A percentile compares a stretch with the other conserved stretches of the same genome.
Evolutionary conservation across 257 asterid species (phyloP).

Genomic region (Euphrasia confusa): DNA sequence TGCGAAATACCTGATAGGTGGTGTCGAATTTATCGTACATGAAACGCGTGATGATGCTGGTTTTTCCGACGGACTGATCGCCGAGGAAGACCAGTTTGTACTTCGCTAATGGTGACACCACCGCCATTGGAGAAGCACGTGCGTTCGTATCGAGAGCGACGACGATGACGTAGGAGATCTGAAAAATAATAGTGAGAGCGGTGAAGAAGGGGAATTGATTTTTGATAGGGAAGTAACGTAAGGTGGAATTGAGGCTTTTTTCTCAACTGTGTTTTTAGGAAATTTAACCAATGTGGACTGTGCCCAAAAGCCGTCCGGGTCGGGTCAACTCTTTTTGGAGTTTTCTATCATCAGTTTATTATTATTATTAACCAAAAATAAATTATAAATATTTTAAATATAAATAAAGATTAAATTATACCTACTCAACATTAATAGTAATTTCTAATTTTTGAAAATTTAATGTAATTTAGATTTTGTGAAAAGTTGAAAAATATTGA

Average conservation of each 20-base stretch:
- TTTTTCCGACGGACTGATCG: constrained; percentile 75
- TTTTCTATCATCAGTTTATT: neutral
- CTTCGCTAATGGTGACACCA: constrained; percentile 77
- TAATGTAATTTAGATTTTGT: no score
- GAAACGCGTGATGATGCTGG: constrained; percentile 83
- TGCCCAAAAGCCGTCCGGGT: neutral
- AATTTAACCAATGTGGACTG: neutral
- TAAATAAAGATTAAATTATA: no score
- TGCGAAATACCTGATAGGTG: constrained; percentile 53
- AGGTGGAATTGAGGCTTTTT: neutral
- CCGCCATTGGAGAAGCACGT: constrained; percentile 42
- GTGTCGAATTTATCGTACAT: constrained; percentile 81
- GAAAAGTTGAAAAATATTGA: neutral
- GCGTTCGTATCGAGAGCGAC: neutral
- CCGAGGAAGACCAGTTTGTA: constrained; percentile 74
- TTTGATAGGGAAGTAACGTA: neutral
- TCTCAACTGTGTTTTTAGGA: neutral
- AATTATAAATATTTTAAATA: no score
- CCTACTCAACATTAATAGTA: no score
- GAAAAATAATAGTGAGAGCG: constrained; percentile 7
- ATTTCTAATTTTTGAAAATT: no score
- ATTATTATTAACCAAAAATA: no score
- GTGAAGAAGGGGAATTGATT: neutral
- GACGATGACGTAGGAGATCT: constrained; percentile 25
- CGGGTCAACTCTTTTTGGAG: neutral